Evolutionary conservation across 2,329 filamentous ascomycete genomes (phyloP), one percentile per base, ranked within the genome.

Genomic region (Sporothrix euskadiensis): DNA sequence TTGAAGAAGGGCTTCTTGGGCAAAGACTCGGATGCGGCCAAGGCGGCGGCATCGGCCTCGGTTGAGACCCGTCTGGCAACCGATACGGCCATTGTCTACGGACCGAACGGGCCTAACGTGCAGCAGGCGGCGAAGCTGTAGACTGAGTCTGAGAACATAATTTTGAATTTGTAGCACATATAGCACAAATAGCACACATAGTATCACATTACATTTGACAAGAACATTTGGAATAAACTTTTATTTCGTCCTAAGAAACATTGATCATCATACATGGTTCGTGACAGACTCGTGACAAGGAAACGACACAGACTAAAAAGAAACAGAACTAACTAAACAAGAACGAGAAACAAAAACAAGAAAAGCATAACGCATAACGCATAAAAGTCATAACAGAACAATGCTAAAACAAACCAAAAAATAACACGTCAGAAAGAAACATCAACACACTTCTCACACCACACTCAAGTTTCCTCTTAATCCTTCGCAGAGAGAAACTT

Each of bases 71-170:
- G 79, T 16, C 76, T 84, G 75, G 74, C 73, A 0, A 78, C 75
- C 69, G 82, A 84, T 56, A 73, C 77, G 9, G 78, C 74, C 0
- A 79, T 84, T 69, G 82, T 84, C 1, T 84, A 83, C 47, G 82
- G 82, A 9, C 71, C 63, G 1, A 39, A 12, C 3, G 73, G 73
- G 32, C 71, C 71, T 1, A 68, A 73, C 6, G 32, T 71, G 16
- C 49, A 54, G 12, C 59, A 73, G 7, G 57, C 56, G n/a, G 72
- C 72, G 0, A 66, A 54, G 32, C 47, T 73, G 10, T 73, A 56
- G 41, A n/a, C 7, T 26, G 8, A 26, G 44, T 4, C 4, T 19
- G 14, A 5, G 14, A 49, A 19, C 12, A 49, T 3, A 12, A 49
- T 16, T 4, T 49, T 49, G 44, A 16, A 49, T 14, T 19, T 49